Base-by-base conservation (phyloP, 257 asterid genomes). In the Galeopsis tetrahit region DNA sequence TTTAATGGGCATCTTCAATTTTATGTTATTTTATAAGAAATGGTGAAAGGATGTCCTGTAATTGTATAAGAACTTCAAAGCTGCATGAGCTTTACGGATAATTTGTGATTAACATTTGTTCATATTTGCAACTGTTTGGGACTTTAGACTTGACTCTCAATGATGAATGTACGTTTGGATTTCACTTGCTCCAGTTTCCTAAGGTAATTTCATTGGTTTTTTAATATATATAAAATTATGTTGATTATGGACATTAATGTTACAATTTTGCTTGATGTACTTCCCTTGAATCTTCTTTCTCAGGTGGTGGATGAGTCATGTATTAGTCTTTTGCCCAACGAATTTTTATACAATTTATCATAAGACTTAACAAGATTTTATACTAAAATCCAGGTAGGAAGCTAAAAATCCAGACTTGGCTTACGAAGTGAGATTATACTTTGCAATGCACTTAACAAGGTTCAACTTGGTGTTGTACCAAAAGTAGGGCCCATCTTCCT, bases 221-320 rank as follows among this genome's bases (percentile, higher is more conserved):
- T 53, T 6, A 2, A 15, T 15, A 46, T 3, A 0, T 46, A n/a
- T 11, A 49, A 17, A 17, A 21, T 15, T 6, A 46, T 60, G 44
- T 6, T 60, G 21, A 35, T 34, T n/a, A 33, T 11, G 34, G 43
- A 11, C 43, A 39, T 62, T 66, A 38, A 63, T 40, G 38, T 40
- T 2, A 8, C 14, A 40, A 10, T 8, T 36, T 63, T 35, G 36
- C 68, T 56, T 58, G 40, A 55, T 55, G n/a, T n/a, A n/a, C n/a
- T n/a, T n/a, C n/a, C n/a, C n/a, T n/a, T n/a, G n/a, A n/a, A n/a
- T n/a, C n/a, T 60, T 59, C 65, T 35, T 61, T 76, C 70, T 63
- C 82, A 95, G 98, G 72, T 84, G 69, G 99, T 92, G 33, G 92
- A 90, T 75, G 98, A 91, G 64, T 88, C 97, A 10, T 88, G 93